A percentile compares a stretch with the other conserved stretches of the same genome.
These are phyloP conservation scores for Aspergillus novofumigatus DNA, from an alignment of 2,329 filamentous ascomycete genomes.

Conservation along the genomic window DNA sequence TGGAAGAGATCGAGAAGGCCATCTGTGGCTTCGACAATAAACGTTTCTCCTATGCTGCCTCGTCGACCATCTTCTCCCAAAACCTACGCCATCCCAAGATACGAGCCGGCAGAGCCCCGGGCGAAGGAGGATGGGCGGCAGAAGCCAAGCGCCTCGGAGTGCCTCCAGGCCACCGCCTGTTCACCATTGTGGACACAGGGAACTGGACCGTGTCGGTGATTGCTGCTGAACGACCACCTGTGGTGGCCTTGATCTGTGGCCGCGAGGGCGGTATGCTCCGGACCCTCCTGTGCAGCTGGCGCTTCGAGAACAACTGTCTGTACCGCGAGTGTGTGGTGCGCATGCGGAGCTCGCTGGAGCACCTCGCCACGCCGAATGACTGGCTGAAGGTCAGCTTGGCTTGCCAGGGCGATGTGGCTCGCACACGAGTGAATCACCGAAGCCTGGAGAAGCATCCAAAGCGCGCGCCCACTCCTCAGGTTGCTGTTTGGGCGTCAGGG, in stretches of 20 bases:
- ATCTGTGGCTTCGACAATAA: constrained; percentile 13
- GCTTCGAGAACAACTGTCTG: constrained; percentile 15
- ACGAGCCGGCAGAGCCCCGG: not conserved
- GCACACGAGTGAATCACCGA: no score
- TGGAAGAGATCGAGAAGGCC: constrained; percentile 9
- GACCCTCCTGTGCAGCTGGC: constrained; percentile 23
- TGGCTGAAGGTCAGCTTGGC: constrained; percentile 16
- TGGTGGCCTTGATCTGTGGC: constrained; percentile 25
- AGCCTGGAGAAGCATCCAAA: no score
- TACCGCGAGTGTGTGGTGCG: constrained; percentile 14
- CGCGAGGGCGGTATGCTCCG: constrained; percentile 30
- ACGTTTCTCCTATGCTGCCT: constrained; percentile 11
- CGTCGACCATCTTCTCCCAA: constrained; percentile 11
- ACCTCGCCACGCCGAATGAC: constrained; percentile 9
- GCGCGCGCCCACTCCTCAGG: no score
- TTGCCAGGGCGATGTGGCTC: constrained; percentile 9
- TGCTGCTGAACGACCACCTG: constrained; percentile 25
- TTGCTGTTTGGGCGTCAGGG: no score
- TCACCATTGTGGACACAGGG: constrained; percentile 32
- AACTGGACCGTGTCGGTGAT: constrained; percentile 29
- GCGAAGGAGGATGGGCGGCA: not conserved
- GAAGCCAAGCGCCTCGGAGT: not conserved
- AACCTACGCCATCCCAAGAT: not conserved
- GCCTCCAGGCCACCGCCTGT: constrained; percentile 20
- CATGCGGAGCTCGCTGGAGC: constrained; percentile 14